Evolutionary conservation across 495 filamentous ascomycete genomes (phyloP).

Genomic region (Daldinia grandis): DNA sequence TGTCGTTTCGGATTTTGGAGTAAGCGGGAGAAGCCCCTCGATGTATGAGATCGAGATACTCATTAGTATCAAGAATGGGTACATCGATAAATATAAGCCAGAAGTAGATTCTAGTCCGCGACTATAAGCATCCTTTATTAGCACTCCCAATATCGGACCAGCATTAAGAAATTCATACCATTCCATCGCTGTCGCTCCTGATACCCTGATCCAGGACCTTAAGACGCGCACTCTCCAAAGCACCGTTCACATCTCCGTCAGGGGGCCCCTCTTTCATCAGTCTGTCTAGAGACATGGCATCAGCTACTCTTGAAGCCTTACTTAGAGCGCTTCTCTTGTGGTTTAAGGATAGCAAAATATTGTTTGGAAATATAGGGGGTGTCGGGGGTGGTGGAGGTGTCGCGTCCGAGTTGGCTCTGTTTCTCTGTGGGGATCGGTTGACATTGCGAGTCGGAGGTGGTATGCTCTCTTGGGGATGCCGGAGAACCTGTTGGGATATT

Average conservation of each 20-base stretch:
- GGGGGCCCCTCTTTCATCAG: slow-evolving; percentile 77
- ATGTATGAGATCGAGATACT: slow-evolving; percentile 89
- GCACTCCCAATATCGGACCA: not conserved
- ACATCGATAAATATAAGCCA: slow-evolving; percentile 93
- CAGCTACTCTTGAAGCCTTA: slow-evolving; percentile 62
- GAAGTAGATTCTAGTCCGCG: slow-evolving; percentile 90
- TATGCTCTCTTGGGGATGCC: slow-evolving; percentile 42
- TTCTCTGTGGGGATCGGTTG: slow-evolving; percentile 63
- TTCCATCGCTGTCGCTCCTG: slow-evolving; percentile 85
- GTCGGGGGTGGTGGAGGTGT: slow-evolving; percentile 45
- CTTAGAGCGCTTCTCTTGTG: slow-evolving; percentile 62
- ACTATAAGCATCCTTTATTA: slow-evolving; percentile 66
- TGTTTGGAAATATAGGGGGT: slow-evolving; percentile 24
- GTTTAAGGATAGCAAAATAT: slow-evolving; percentile 41
- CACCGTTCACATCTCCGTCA: slow-evolving; percentile 68
- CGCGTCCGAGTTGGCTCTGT: slow-evolving; percentile 79
- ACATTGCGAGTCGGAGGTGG: slow-evolving; percentile 43
- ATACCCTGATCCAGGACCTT: slow-evolving; percentile 81
- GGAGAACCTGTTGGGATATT: slow-evolving; percentile 62
- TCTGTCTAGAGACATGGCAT: slow-evolving; percentile 70
- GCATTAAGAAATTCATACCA: slow-evolving; percentile 64
- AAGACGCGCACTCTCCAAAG: slow-evolving; percentile 76
- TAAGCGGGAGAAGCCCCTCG: slow-evolving; percentile 94
- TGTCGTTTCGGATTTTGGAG: slow-evolving; percentile 97
- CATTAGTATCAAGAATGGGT: slow-evolving; percentile 80